phyloP scores from a whole-genome alignment of 78 protist species.

The Fonticula alba region DNA sequence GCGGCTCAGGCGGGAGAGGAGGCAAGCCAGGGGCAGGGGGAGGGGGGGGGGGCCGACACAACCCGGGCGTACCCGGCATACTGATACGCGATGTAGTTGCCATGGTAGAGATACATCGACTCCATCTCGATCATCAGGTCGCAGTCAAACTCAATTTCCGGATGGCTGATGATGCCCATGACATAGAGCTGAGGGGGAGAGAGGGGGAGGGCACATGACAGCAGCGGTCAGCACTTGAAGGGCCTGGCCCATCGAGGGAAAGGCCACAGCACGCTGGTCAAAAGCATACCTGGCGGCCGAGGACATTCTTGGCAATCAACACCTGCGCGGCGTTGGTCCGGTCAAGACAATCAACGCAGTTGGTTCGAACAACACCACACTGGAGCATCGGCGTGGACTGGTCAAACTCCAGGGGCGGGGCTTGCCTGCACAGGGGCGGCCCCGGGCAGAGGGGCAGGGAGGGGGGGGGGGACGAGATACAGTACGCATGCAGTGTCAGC shows the following conservation, averaged over 20 bases:
- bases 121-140: conserved; percentile 23
- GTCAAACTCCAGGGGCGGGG: too few species aligned
- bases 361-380: conserved; percentile 70
- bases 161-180: conserved; percentile 28
- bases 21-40: too few species aligned
- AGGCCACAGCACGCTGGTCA: not conserved
- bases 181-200: conserved; percentile 15
- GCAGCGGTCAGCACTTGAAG: too few species aligned
- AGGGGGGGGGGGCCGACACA: too few species aligned
- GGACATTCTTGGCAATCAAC: conserved; percentile 58
- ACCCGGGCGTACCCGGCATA: conserved; percentile 43
- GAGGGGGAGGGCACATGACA: not conserved
- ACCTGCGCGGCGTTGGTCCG: conserved; percentile 89
- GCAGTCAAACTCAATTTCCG: conserved; percentile 20
- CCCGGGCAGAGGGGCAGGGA: too few species aligned
- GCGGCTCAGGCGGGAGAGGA: too few species aligned
- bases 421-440: too few species aligned
- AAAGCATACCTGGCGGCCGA: conserved; percentile 40
- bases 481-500: too few species aligned
- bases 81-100: conserved; percentile 80
- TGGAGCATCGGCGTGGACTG: too few species aligned
- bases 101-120: conserved; percentile 58
- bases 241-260: not conserved
- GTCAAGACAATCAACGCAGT: conserved; percentile 96
- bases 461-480: too few species aligned